Percentiles rank a stretch among this genome's conserved stretches.
phyloP scores from a whole-genome alignment of 768 basidiomycete species.

The Amanita exitialis region DNA sequence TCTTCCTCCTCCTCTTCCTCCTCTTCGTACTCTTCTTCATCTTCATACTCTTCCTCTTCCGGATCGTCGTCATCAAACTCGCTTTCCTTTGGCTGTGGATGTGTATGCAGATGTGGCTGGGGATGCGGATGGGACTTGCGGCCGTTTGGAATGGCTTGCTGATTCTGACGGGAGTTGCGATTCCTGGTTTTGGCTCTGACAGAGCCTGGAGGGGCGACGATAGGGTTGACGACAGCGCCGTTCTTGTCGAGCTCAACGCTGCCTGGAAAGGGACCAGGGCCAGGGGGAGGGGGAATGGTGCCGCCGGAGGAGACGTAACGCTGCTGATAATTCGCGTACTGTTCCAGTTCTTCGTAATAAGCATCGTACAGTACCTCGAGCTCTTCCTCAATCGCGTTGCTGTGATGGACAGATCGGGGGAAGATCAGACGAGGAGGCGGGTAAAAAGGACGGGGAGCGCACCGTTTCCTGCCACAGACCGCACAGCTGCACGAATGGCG shows the following conservation, averaged over 20 bases:
- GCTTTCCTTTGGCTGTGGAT: slow-evolving; percentile 37
- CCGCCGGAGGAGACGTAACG: slow-evolving; percentile 88
- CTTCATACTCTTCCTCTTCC: slow-evolving; percentile 64
- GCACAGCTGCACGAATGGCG: slow-evolving; percentile 93
- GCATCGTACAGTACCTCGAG: slow-evolving; percentile 99
- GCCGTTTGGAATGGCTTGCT: slow-evolving; percentile 5
- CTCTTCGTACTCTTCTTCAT: slow-evolving; percentile 46
- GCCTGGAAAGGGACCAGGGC: slow-evolving; percentile 97
- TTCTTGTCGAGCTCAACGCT: slow-evolving; percentile 95
- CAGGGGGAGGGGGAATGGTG: slow-evolving; percentile 83
- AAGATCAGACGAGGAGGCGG: slow-evolving; percentile 15
- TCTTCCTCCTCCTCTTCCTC: slow-evolving; percentile 30
- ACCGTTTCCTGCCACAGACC: slow-evolving; percentile 96
- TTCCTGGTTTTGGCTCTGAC: slow-evolving; percentile 3
- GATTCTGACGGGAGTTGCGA: slow-evolving; percentile 2
- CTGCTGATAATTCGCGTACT: slow-evolving; percentile 97
- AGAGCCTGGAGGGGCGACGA: slow-evolving; percentile 15
- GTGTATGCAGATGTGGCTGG: slow-evolving; percentile 27
- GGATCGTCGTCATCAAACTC: slow-evolving; percentile 64
- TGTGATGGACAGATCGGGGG: slow-evolving; percentile 21
- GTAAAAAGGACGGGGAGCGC: slow-evolving; percentile 24
- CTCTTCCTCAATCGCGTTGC: slow-evolving; percentile 98
- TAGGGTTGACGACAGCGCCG: slow-evolving; percentile 49
- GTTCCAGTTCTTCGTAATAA: slow-evolving; percentile 99
- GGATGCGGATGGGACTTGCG: slow-evolving; percentile 14